Evolutionary conservation across 2,329 filamentous ascomycete species (phyloP).

Genomic region (Phaeophleospora eucalypticola): DNA sequence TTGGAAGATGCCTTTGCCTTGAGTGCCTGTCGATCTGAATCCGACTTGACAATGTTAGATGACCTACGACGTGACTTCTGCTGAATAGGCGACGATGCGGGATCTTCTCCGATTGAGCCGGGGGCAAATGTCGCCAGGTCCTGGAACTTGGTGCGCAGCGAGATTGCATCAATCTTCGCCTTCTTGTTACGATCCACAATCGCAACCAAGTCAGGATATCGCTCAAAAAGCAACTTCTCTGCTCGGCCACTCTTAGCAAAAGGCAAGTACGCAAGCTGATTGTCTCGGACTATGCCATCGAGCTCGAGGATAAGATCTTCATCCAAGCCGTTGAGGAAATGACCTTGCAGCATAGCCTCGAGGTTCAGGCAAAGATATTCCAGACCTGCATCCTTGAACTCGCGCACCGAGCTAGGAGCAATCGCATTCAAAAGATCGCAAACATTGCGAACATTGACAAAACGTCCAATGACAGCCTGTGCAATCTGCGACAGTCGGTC

Average conservation of each 20-base stretch:
- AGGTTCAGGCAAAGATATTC: constrained; percentile 91
- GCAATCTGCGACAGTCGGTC: constrained; percentile 86
- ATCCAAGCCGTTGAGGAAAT: constrained; percentile 78
- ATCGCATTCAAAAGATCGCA: constrained; percentile 81
- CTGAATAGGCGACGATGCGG: constrained; percentile 44
- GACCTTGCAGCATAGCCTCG: constrained; percentile 86
- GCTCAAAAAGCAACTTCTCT: constrained; percentile 62
- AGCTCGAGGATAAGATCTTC: constrained; percentile 76
- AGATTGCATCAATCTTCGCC: constrained; percentile 71
- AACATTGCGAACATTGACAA: constrained; percentile 81
- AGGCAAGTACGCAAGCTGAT: constrained; percentile 74
- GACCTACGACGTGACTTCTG: constrained; percentile 40
- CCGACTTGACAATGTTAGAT: constrained; percentile 37
- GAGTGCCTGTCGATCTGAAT: constrained; percentile 55
- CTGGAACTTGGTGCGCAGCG: constrained; percentile 59
- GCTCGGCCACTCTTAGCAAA: constrained; percentile 72
- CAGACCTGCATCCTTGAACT: constrained; percentile 82
- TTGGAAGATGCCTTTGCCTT: constrained; percentile 63
- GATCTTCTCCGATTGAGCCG: constrained; percentile 61
- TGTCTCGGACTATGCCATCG: constrained; percentile 72
- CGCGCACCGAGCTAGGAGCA: constrained; percentile 73
- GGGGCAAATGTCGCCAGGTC: constrained; percentile 63
- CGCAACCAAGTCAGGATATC: constrained; percentile 58
- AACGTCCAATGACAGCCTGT: constrained; percentile 75
- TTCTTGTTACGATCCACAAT: constrained; percentile 66